Base-by-base conservation (phyloP, 257 asterid species). In the Eustoma russellianum region DNA sequence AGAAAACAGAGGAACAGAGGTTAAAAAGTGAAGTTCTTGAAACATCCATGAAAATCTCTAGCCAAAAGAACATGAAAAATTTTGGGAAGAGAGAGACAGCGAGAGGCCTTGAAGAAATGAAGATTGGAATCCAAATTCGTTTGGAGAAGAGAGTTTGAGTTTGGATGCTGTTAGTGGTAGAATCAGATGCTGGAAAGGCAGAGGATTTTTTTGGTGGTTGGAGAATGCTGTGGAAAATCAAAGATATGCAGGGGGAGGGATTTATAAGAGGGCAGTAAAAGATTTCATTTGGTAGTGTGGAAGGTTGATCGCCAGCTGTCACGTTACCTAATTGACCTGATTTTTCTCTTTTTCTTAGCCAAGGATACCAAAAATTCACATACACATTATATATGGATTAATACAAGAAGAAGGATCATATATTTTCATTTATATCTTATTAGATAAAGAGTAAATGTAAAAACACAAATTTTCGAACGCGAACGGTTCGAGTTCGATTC, bases 91-190 rank as follows among this genome's bases (percentile, higher is more conserved):
- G 60, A 30, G n/a, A 19, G 83, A 64, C 87, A 74, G 94, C 85
- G 94, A 81, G 94, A 83, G 88, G 93, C 70, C 62, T 59, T 6
- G 38, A 41, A 57, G 50, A 53, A 52, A 12, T 18, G 12, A 16
- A 50, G 34, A 30, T 9, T 24, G 18, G 18, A 56, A 41, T 28
- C n/a, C 33, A 50, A 59, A 58, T 47, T 50, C 43, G 63, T 54
- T 14, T 44, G 41, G 17, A 50, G 18, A n/a, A 9, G 7, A 56
- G n/a, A n/a, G n/a, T n/a, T n/a, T n/a, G 14, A 40, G 41, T 44
- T 54, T n/a, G 56, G 44, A 17, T 18, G n/a, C 13, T 60, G 49
- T 52, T 56, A 70, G n/a, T n/a, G 40, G 17, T 30, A 48, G 55
- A 46, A 41, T 51, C 58, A 52, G 40, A 1, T 17, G 55, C 35